These are phyloP conservation scores for Penicillium sp. DNA, from an alignment of 2,329 filamentous ascomycete genomes.

Conservation along the genomic window DNA sequence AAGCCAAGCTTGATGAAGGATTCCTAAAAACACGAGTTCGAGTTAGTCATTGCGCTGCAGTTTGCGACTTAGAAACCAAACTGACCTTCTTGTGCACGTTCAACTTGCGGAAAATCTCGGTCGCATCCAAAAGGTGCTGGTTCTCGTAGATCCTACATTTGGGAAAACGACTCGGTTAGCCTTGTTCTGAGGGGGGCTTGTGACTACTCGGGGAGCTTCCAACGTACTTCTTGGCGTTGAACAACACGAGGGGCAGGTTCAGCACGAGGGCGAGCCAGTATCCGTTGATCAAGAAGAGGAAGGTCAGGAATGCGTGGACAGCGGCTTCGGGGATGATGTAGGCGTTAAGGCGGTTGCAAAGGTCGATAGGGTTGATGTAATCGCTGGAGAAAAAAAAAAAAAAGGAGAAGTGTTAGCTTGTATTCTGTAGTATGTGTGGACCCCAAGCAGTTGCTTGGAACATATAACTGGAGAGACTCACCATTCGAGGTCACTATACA, in stretches of 20 bases:
- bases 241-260: slow-evolving; percentile 86
- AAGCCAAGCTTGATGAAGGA: slow-evolving; percentile 99
- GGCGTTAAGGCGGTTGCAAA: slow-evolving; percentile 99
- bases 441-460: not conserved
- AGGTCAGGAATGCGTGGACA: slow-evolving; percentile 92
- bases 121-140: slow-evolving; percentile 93
- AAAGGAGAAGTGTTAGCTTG: slow-evolving; percentile 26
- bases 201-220: not conserved
- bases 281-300: slow-evolving; percentile 96
- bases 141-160: slow-evolving; percentile 86
- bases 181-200: slow-evolving; percentile 5
- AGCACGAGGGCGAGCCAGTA: slow-evolving; percentile 94
- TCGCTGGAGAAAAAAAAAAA: slow-evolving; percentile 60
- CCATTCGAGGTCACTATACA: slow-evolving; percentile 99
- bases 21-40: slow-evolving; percentile 61
- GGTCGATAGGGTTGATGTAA: slow-evolving; percentile 99
- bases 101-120: slow-evolving; percentile 98
- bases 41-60: slow-evolving; percentile 11
- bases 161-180: slow-evolving; percentile 24
- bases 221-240: slow-evolving; percentile 96
- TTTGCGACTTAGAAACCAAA: slow-evolving; percentile 2
- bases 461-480: slow-evolving; percentile 52
- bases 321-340: slow-evolving; percentile 99
- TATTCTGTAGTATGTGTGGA: slow-evolving; percentile 3
- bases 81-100: slow-evolving; percentile 97